Conservation (phyloP, 306 rosid species). For the Cicer judaicum region DNA sequence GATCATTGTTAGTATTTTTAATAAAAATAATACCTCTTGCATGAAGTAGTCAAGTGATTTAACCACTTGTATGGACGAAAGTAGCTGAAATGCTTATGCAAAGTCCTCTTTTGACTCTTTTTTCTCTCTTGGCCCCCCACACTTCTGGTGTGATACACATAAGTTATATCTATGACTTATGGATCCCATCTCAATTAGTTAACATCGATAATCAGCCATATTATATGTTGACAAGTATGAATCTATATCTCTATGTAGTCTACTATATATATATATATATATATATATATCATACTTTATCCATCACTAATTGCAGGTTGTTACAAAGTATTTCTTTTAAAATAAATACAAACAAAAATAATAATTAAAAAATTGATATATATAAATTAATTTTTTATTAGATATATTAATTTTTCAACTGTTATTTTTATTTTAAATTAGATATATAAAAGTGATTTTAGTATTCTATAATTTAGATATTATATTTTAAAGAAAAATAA, state of each 20-base stretch:
- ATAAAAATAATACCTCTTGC: conserved; percentile 14
- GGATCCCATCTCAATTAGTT: conserved; percentile 18
- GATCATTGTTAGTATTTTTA: conserved; percentile 11
- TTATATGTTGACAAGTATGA: background rate
- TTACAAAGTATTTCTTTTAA: too few species aligned
- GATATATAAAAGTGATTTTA: too few species aligned
- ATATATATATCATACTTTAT: too few species aligned
- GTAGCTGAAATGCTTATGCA: conserved; percentile 7
- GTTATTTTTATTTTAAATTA: too few species aligned
- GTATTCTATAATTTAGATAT: too few species aligned
- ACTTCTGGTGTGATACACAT: background rate
- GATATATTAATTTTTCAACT: too few species aligned
- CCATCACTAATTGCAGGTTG: too few species aligned
- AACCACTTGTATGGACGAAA: conserved; percentile 43
- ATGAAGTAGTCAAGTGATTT: conserved; percentile 23
- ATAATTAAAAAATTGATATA: too few species aligned
- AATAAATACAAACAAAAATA: too few species aligned
- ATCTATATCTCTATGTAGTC: background rate
- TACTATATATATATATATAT: too few species aligned
- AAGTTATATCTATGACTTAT: conserved; percentile 29
- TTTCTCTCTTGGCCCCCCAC: background rate
- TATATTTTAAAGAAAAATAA: too few species aligned
- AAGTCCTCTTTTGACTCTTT: conserved; percentile 24
- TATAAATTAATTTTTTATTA: too few species aligned
- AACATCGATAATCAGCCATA: background rate